Conservation (phyloP, 345 rosid genomes). For the Nasturtium officinale region DNA sequence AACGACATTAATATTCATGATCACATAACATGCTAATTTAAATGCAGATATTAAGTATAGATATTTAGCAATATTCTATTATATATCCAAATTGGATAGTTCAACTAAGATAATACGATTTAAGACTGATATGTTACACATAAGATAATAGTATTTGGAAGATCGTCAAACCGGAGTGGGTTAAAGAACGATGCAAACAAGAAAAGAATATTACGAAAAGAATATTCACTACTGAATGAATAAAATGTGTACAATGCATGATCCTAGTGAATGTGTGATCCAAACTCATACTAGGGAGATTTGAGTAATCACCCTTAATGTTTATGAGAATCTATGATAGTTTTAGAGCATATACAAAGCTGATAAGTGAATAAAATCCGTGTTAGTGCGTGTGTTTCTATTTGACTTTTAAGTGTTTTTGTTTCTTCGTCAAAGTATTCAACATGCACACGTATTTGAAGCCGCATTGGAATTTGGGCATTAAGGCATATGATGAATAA, state of each 20-base stretch:
- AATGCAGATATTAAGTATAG: background rate
- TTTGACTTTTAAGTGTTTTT: background rate
- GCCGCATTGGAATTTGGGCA: background rate
- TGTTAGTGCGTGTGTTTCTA: background rate
- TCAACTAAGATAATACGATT: background rate
- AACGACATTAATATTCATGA: too few relatives aligned
- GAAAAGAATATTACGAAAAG: background rate
- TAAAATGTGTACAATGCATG: background rate
- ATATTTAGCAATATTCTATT: background rate
- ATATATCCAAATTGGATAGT: background rate
- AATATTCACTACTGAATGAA: background rate
- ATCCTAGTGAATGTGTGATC: background rate
- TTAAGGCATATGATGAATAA: constrained; percentile 5
- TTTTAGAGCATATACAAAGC: background rate
- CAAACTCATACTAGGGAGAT: too few relatives aligned
- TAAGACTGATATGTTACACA: constrained; percentile 1
- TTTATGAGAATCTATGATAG: background rate
- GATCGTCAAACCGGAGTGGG: background rate
- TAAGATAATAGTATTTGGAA: background rate
- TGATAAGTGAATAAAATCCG: background rate
- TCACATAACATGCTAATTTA: background rate
- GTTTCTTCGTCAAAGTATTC: background rate
- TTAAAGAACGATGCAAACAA: background rate
- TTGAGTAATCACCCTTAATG: background rate
- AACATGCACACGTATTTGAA: constrained; percentile 1